A percentile compares a stretch with the other conserved stretches of the same genome.
These are phyloP conservation scores for Euphorbia celastroides DNA, from an alignment of 441 rosid species.

Conservation along the genomic window DNA sequence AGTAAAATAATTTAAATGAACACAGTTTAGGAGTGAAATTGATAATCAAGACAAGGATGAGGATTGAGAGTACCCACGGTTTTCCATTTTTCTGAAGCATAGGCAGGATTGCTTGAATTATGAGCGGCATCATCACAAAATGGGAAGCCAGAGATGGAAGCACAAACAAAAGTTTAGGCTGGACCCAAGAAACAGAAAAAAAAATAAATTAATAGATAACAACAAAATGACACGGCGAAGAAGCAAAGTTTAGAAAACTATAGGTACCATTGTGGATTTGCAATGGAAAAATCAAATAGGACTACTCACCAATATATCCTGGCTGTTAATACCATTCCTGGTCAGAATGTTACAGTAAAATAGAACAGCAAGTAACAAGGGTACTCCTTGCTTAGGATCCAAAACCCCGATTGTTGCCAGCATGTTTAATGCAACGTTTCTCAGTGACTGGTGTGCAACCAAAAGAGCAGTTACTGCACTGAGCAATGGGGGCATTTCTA, in stretches of 20 bases:
- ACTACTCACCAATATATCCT: conserved; percentile 54
- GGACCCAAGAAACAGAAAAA: conserved; percentile 24
- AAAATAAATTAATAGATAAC: conserved; percentile 13
- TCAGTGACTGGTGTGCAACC: conserved; percentile 64
- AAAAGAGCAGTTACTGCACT: conserved; percentile 62
- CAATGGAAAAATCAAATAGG: conserved; percentile 16
- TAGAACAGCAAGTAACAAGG: conserved; percentile 63
- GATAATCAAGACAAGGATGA: conserved; percentile 7
- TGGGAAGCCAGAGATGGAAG: conserved; percentile 91
- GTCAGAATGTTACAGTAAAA: conserved; percentile 72
- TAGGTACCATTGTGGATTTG: conserved; percentile 15
- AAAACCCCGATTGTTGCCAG: conserved; percentile 51
- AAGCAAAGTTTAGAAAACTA: conserved; percentile 10
- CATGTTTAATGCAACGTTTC: conserved; percentile 51
- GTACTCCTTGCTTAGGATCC: conserved; percentile 72
- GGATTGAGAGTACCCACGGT: conserved; percentile 45
- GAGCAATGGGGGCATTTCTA: conserved; percentile 59
- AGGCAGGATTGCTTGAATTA: conserved; percentile 79
- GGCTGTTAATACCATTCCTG: conserved; percentile 36
- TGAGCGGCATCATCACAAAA: conserved; percentile 72
- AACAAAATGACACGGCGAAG: conserved; percentile 7
- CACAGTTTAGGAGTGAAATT: not conserved
- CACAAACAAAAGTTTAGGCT: conserved; percentile 79
- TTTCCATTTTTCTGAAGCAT: conserved; percentile 71
- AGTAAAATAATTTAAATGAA: not conserved